Conservation (phyloP, 2,329 filamentous ascomycete species). For the Tolypocladium cylindrosporum region DNA sequence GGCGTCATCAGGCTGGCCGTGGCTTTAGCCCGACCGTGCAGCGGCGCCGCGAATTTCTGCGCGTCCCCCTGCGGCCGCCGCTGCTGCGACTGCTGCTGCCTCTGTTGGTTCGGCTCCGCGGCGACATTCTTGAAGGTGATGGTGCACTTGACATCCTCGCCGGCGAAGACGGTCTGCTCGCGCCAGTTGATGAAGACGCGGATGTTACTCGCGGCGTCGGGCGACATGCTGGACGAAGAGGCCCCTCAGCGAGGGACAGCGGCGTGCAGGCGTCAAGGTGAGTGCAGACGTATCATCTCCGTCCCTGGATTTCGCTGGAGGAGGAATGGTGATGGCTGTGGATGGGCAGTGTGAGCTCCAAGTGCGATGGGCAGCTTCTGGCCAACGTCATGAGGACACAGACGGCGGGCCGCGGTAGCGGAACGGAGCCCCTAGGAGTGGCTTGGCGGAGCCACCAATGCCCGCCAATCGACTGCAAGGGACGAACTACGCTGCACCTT, state of each 20-base stretch:
- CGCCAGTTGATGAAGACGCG: slow-evolving; percentile 94
- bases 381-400: slow-evolving; percentile 4
- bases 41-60: slow-evolving; percentile 31
- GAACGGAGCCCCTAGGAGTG: neutral
- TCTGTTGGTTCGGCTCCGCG: slow-evolving; percentile 27
- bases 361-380: neutral
- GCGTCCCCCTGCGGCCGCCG: slow-evolving; percentile 18
- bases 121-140: slow-evolving; percentile 92
- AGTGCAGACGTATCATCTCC: slow-evolving; percentile 20
- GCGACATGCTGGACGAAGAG: slow-evolving; percentile 31
- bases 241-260: slow-evolving; percentile 20
- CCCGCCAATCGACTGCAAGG: neutral
- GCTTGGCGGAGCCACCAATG: neutral
- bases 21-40: slow-evolving; percentile 31
- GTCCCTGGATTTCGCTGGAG: slow-evolving; percentile 6
- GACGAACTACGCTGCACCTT: neutral
- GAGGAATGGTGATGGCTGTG: neutral
- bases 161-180: slow-evolving; percentile 88
- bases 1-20: slow-evolving; percentile 34
- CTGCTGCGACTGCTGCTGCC: slow-evolving; percentile 11
- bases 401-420: neutral
- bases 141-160: slow-evolving; percentile 89
- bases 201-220: slow-evolving; percentile 56
- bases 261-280: slow-evolving; percentile 13
- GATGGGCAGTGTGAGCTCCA: neutral